Percentiles rank a stretch among this genome's conserved stretches.
These are phyloP conservation scores for Porogramme epimiltina DNA, from an alignment of 1,284 basidiomycete genomes.

Conservation along the genomic window DNA sequence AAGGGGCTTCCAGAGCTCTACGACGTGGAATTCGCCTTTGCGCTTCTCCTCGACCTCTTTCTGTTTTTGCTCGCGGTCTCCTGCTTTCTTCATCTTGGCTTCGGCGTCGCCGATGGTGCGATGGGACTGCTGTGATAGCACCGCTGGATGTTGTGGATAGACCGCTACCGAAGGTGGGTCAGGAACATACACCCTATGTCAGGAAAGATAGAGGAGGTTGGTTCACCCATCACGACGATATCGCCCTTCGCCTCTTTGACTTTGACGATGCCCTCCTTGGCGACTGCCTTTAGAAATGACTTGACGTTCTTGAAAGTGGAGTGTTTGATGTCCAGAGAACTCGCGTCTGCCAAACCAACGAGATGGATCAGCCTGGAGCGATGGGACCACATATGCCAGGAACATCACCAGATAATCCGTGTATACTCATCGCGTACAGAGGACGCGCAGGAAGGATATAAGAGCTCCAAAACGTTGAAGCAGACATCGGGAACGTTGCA, in stretches of 20 bases:
- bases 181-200: no score
- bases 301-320: slow-evolving; percentile 81
- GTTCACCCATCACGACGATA: slow-evolving; percentile 46
- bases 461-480: slow-evolving; percentile 76
- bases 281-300: slow-evolving; percentile 73
- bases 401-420: slow-evolving; percentile 28
- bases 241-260: slow-evolving; percentile 73
- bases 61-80: slow-evolving; percentile 47
- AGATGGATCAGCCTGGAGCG: no score
- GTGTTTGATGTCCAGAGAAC: slow-evolving; percentile 60
- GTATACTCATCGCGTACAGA: slow-evolving; percentile 46
- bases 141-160: slow-evolving; percentile 59
- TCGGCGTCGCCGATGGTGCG: slow-evolving; percentile 68
- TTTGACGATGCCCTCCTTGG: slow-evolving; percentile 72
- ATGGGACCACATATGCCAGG: not conserved
- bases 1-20: slow-evolving; percentile 78
- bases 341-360: slow-evolving; percentile 34
- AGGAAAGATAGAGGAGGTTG: no score
- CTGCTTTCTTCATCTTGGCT: slow-evolving; percentile 54
- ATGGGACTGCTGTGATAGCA: slow-evolving; percentile 53
- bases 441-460: slow-evolving; percentile 79
- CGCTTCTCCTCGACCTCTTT: slow-evolving; percentile 46
- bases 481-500: slow-evolving; percentile 70
- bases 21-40: slow-evolving; percentile 53
- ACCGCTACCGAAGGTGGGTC: no score